Percentiles rank a stretch among this genome's conserved stretches.
Conservation (phyloP, 805 yeast genomes). For the Starmerella bombi region DNA sequence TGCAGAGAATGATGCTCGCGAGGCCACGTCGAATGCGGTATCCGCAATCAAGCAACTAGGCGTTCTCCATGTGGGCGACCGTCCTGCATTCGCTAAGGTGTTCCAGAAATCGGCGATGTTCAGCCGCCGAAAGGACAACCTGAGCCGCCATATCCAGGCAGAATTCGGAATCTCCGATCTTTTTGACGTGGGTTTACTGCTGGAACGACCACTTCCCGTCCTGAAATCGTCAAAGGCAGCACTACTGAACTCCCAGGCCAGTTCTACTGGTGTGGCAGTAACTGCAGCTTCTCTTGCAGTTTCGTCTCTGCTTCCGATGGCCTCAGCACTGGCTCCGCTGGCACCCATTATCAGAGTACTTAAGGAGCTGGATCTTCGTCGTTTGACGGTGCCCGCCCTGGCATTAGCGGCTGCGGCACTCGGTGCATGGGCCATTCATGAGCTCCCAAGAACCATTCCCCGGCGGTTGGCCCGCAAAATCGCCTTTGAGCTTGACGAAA, state of each 20-base stretch:
- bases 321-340: background rate
- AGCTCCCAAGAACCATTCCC: conserved; percentile 82
- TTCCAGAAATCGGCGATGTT: conserved; percentile 65
- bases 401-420: conserved; percentile 41
- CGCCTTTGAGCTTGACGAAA: conserved; percentile 42
- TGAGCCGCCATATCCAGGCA: conserved; percentile 44
- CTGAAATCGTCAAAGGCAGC: conserved; percentile 14
- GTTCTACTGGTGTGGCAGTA: conserved; percentile 18
- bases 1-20: conserved; percentile 60
- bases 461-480: conserved; percentile 66
- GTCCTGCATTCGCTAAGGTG: conserved; percentile 35
- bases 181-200: conserved; percentile 51
- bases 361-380: conserved; percentile 36
- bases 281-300: conserved; percentile 20
- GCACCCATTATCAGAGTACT: conserved; percentile 38
- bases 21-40: conserved; percentile 46
- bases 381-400: conserved; percentile 41
- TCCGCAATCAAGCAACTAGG: conserved; percentile 52
- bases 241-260: conserved; percentile 14
- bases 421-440: conserved; percentile 52
- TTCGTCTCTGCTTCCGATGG: conserved; percentile 27
- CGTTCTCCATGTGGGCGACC: conserved; percentile 47
- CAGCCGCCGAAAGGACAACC: conserved; percentile 51
- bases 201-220: conserved; percentile 21
- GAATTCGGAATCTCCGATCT: conserved; percentile 59